Conservation (phyloP, 1,284 basidiomycete genomes). For the Leccinum ponderosum region DNA sequence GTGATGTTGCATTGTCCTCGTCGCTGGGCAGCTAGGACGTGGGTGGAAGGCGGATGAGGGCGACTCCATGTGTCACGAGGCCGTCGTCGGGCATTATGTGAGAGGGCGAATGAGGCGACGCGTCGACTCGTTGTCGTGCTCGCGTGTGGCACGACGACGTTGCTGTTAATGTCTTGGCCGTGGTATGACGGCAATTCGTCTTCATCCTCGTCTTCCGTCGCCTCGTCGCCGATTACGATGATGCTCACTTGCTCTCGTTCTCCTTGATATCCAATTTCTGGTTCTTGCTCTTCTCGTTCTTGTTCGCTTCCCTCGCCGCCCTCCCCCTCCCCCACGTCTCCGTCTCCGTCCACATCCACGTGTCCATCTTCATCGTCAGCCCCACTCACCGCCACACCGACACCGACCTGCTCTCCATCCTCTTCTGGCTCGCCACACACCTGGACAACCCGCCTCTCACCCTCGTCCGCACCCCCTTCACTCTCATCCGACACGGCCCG, state of each 20-base stretch:
- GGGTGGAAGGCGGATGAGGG: no score
- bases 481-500: constrained; percentile 1
- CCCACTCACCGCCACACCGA: constrained; percentile 20
- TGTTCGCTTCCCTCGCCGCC: neutral
- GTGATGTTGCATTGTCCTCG: no score
- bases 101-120: no score
- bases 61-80: no score
- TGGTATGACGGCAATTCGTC: neutral
- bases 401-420: constrained; percentile 7
- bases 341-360: neutral
- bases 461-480: neutral
- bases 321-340: neutral
- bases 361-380: constrained; percentile 7
- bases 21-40: no score
- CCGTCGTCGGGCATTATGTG: no score
- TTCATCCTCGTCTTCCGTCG: neutral
- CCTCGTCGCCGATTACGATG: neutral
- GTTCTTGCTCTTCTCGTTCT: neutral
- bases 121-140: no score
- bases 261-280: neutral
- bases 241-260: neutral
- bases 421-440: neutral
- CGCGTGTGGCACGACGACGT: no score
- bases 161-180: no score
- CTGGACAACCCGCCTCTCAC: neutral